A percentile compares a stretch with the other conserved stretches of the same genome.
These are phyloP conservation scores for Pichia thaimueangensis DNA, from an alignment of 805 yeast species.

Conservation along the genomic window DNA sequence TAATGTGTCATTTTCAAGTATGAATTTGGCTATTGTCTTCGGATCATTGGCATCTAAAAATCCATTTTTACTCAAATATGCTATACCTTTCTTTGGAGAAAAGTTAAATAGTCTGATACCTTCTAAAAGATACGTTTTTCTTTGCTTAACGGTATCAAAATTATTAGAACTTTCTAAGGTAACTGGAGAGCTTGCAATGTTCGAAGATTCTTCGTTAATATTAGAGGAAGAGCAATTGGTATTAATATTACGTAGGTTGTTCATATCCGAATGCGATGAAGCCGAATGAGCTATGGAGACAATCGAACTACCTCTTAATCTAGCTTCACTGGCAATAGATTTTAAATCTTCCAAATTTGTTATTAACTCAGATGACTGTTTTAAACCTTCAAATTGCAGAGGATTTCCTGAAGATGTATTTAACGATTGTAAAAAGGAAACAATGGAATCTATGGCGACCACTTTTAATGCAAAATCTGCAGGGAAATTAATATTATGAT, in stretches of 20 bases:
- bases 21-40: slow-evolving; percentile 62
- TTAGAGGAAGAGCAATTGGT: no score
- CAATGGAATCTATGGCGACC: slow-evolving; percentile 71
- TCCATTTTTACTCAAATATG: slow-evolving; percentile 50
- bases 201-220: slow-evolving; percentile 16
- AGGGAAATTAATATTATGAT: slow-evolving; percentile 51
- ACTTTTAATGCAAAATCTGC: slow-evolving; percentile 80
- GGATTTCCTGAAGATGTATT: slow-evolving; percentile 79
- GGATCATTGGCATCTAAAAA: slow-evolving; percentile 62
- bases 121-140: slow-evolving; percentile 75
- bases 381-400: slow-evolving; percentile 6
- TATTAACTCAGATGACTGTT: not conserved
- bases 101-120: slow-evolving; percentile 75
- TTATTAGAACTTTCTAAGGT: no score
- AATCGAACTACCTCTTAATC: slow-evolving; percentile 20
- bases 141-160: slow-evolving; percentile 76
- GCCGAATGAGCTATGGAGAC: slow-evolving; percentile 22
- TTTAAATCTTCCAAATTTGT: slow-evolving; percentile 8
- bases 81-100: slow-evolving; percentile 78
- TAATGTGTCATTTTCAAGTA: slow-evolving; percentile 60
- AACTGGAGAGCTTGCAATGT: slow-evolving; percentile 63
- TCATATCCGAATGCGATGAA: slow-evolving; percentile 19
- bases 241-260: no score
- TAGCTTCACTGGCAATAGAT: slow-evolving; percentile 3
- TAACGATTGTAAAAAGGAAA: slow-evolving; percentile 74